Percentiles rank a stretch among this genome's conserved stretches.
phyloP scores from a whole-genome alignment of 257 asterid species.

The Solanum chiquidenum region DNA sequence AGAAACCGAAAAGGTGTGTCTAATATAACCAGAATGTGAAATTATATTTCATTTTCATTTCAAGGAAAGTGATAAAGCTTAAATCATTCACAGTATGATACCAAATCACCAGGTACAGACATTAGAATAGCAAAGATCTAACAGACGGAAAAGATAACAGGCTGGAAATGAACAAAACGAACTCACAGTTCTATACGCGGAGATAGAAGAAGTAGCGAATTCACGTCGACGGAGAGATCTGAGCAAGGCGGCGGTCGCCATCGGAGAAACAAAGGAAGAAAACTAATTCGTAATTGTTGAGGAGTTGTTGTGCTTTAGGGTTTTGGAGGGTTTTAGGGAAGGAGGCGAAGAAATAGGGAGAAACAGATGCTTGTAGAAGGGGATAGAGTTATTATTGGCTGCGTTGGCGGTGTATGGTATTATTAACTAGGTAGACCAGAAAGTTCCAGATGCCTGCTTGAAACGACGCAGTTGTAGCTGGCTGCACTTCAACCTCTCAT shows the following conservation, averaged over 20 bases:
- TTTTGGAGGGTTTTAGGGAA: conserved; percentile 30
- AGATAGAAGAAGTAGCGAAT: conserved; percentile 27
- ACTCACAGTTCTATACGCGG: conserved; percentile 33
- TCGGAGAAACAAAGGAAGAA: neutral
- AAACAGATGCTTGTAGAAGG: neutral
- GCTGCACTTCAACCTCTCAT: neutral
- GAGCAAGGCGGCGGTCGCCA: conserved; percentile 48
- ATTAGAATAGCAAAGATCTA: neutral
- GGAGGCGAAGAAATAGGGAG: neutral
- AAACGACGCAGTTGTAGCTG: neutral
- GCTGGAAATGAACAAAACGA: neutral
- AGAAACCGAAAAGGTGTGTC: too few species aligned
- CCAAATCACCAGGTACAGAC: neutral
- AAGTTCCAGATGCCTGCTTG: neutral
- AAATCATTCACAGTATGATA: neutral
- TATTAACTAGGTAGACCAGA: neutral
- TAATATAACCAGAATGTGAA: neutral
- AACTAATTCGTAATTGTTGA: neutral
- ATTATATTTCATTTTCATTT: neutral
- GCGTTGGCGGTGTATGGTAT: neutral
- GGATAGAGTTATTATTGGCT: neutral
- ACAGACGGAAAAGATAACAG: neutral
- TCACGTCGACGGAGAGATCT: conserved; percentile 66
- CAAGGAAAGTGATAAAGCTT: neutral
- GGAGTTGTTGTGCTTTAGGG: neutral